phyloP scores from a whole-genome alignment of 2,329 filamentous ascomycete species.

The Neospermospora avenae region DNA sequence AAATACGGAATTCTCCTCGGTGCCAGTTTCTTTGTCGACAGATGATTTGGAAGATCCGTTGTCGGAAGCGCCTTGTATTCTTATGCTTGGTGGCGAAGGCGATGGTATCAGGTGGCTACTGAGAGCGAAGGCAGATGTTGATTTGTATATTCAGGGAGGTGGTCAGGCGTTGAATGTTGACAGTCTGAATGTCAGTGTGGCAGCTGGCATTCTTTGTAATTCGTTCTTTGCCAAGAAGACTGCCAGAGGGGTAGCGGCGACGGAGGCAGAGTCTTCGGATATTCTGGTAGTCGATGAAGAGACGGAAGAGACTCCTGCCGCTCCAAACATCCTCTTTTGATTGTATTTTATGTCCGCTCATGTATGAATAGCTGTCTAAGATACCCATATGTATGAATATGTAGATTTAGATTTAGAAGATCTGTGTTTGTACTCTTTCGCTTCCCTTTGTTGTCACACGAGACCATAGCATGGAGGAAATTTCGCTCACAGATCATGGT shows the following conservation, averaged over 20 bases:
- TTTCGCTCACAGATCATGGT: no score
- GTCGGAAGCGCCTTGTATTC: conserved; percentile 61
- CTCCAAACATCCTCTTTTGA: background rate
- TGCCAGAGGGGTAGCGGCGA: background rate
- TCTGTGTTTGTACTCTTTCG: background rate
- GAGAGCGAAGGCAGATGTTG: conserved; percentile 61
- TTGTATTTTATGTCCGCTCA: background rate
- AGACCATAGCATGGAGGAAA: no score
- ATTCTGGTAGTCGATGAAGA: background rate
- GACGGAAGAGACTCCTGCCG: background rate
- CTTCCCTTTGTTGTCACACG: background rate
- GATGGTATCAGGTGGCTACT: conserved; percentile 66
- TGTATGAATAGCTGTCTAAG: conserved; percentile 15
- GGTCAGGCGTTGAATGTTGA: conserved; percentile 60
- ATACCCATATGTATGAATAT: conserved; percentile 6
- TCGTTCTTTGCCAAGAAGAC: conserved; percentile 52
- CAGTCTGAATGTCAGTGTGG: conserved; percentile 91
- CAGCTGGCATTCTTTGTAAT: conserved; percentile 71
- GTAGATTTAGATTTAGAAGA: background rate
- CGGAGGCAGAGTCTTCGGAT: background rate
- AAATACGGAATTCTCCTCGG: conserved; percentile 35
- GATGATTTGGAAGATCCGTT: conserved; percentile 55
- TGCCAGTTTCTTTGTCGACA: conserved; percentile 40
- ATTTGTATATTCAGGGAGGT: conserved; percentile 59
- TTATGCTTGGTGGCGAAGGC: conserved; percentile 82